These are phyloP conservation scores for Omphalotus olearius DNA, from an alignment of 1,284 basidiomycete genomes.

Conservation along the genomic window DNA sequence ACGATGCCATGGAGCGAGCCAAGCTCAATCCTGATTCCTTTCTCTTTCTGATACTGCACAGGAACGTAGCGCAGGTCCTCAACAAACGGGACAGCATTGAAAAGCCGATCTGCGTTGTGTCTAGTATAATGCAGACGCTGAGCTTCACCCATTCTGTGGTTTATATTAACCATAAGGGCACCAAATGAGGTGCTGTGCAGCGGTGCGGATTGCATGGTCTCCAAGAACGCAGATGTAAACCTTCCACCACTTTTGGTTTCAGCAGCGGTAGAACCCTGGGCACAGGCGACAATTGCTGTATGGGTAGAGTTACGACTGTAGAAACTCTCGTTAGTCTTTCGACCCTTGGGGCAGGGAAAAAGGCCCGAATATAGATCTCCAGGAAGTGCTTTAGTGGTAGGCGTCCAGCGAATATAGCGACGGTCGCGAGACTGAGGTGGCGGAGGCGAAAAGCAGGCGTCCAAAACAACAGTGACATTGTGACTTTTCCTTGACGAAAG, in stretches of 20 bases:
- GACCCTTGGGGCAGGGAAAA: constrained; percentile 37
- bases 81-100: constrained; percentile 51
- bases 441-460: constrained; percentile 55
- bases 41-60: constrained; percentile 33
- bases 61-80: constrained; percentile 44
- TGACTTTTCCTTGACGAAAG: constrained; percentile 54
- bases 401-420: constrained; percentile 49
- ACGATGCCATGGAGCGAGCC: constrained; percentile 58
- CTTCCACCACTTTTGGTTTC: constrained; percentile 59
- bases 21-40: constrained; percentile 43
- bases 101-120: constrained; percentile 43
- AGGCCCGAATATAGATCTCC: constrained; percentile 50
- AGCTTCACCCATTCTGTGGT: constrained; percentile 25
- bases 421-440: constrained; percentile 37
- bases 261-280: constrained; percentile 43
- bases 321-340: constrained; percentile 39
- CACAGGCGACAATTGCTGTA: constrained; percentile 51
- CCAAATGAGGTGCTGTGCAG: constrained; percentile 50
- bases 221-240: constrained; percentile 52
- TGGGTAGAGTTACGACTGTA: constrained; percentile 41
- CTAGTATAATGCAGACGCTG: constrained; percentile 54
- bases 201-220: constrained; percentile 37
- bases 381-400: constrained; percentile 42
- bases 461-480: constrained; percentile 63
- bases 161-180: constrained; percentile 43